phyloP scores from a whole-genome alignment of 768 basidiomycete species.

The Podaxis carcinomalis region DNA sequence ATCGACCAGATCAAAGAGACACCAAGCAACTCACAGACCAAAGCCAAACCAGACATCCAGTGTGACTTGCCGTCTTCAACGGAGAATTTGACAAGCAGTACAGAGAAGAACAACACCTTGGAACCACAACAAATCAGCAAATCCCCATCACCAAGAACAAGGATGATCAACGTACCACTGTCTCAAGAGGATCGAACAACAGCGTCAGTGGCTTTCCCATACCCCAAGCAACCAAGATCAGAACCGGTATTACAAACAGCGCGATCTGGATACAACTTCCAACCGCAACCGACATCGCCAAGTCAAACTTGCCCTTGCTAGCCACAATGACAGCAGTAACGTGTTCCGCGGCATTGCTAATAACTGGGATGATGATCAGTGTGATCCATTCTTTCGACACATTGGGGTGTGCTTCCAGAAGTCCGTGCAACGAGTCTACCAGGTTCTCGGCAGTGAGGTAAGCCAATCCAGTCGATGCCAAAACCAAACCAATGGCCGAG shows the following conservation, averaged over 20 bases:
- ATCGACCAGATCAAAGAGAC: not conserved
- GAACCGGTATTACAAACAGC: conserved; percentile 36
- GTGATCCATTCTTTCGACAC: conserved; percentile 43
- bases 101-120: conserved; percentile 34
- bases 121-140: not conserved
- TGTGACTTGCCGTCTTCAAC: conserved; percentile 45
- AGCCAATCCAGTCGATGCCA: conserved; percentile 30
- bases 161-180: conserved; percentile 22
- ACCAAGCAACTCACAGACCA: conserved; percentile 26
- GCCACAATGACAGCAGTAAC: conserved; percentile 39
- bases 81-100: conserved; percentile 38
- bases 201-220: conserved; percentile 35
- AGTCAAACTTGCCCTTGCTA: conserved; percentile 36
- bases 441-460: conserved; percentile 39
- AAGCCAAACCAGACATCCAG: conserved; percentile 40
- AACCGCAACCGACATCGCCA: conserved; percentile 39
- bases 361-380: conserved; percentile 38
- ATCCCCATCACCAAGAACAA: not conserved
- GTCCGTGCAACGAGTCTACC: conserved; percentile 35
- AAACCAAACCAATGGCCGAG: conserved; percentile 28
- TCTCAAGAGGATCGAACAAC: conserved; percentile 36
- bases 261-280: conserved; percentile 41
- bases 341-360: conserved; percentile 39
- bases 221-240: conserved; percentile 36
- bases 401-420: conserved; percentile 30